phyloP scores from a whole-genome alignment of 306 rosid genomes.

The Acacia crassicarpa region DNA sequence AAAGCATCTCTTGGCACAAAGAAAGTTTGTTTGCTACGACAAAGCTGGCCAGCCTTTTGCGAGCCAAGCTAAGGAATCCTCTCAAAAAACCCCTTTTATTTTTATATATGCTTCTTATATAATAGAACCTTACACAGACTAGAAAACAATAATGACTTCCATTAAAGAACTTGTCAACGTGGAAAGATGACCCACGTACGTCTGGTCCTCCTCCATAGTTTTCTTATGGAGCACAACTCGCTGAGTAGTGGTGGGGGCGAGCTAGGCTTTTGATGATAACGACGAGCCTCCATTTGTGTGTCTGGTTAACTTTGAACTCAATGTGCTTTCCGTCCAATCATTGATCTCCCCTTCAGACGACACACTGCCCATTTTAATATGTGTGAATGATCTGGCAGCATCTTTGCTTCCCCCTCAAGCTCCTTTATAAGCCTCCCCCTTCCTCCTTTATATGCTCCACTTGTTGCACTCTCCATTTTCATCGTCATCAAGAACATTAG shows the following conservation, averaged over 20 bases:
- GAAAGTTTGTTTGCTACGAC: slow-evolving; percentile 63
- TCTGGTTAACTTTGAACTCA: slow-evolving; percentile 38
- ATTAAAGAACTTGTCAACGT: slow-evolving; percentile 41
- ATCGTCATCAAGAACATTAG: background rate
- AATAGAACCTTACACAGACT: background rate
- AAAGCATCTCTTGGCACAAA: slow-evolving; percentile 44
- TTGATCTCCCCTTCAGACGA: slow-evolving; percentile 74
- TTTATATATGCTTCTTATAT: background rate
- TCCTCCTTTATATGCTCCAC: slow-evolving; percentile 32
- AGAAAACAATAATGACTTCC: slow-evolving; percentile 26
- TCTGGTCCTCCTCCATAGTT: slow-evolving; percentile 31
- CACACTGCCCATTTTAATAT: slow-evolving; percentile 50
- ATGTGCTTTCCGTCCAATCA: slow-evolving; percentile 73
- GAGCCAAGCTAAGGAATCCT: slow-evolving; percentile 41
- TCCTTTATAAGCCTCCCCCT: slow-evolving; percentile 44
- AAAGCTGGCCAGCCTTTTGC: slow-evolving; percentile 78
- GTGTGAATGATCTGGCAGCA: slow-evolving; percentile 88
- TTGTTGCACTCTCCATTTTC: slow-evolving; percentile 12
- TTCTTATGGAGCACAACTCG: slow-evolving; percentile 26
- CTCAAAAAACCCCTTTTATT: slow-evolving; percentile 34
- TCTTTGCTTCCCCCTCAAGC: slow-evolving; percentile 69
- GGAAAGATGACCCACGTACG: slow-evolving; percentile 51
- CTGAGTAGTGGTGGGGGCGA: slow-evolving; percentile 19
- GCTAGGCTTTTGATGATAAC: slow-evolving; percentile 47
- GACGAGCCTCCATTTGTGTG: slow-evolving; percentile 42